Percentiles rank a stretch among this genome's conserved stretches.
Conservation (phyloP, 2,329 filamentous ascomycete species). For the Emericellopsis cladophorae region DNA sequence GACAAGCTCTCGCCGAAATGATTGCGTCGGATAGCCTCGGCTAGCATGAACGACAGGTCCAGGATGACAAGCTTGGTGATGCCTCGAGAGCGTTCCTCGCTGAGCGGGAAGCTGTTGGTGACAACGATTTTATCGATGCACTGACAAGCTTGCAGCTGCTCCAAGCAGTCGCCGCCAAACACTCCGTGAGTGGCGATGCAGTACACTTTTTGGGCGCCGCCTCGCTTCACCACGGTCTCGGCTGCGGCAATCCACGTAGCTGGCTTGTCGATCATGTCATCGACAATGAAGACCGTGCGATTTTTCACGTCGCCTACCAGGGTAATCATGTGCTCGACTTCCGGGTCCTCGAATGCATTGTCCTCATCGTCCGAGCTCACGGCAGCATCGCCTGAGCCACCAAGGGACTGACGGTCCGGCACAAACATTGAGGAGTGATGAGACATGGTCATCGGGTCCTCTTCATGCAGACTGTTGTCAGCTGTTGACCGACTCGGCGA, state of each 20-base stretch:
- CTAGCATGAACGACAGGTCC: slow-evolving; percentile 75
- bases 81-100: slow-evolving; percentile 54
- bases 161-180: slow-evolving; percentile 79
- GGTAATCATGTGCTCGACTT: slow-evolving; percentile 88
- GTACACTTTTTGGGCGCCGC: slow-evolving; percentile 84
- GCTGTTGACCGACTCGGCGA: slow-evolving; percentile 54
- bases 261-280: slow-evolving; percentile 98
- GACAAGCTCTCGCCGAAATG: slow-evolving; percentile 86
- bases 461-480: slow-evolving; percentile 52
- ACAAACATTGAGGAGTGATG: slow-evolving; percentile 72
- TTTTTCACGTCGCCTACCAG: slow-evolving; percentile 90
- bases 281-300: slow-evolving; percentile 83
- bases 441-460: slow-evolving; percentile 73
- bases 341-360: slow-evolving; percentile 67
- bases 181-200: slow-evolving; percentile 95
- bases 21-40: slow-evolving; percentile 89
- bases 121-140: slow-evolving; percentile 92
- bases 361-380: slow-evolving; percentile 86
- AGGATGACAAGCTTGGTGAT: slow-evolving; percentile 79
- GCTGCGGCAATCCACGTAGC: slow-evolving; percentile 95
- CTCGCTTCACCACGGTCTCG: slow-evolving; percentile 90
- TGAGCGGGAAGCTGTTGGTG: slow-evolving; percentile 93
- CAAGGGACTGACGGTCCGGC: slow-evolving; percentile 53
- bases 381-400: slow-evolving; percentile 74
- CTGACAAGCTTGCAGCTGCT: slow-evolving; percentile 82